These are phyloP conservation scores for Mycena chlorophos DNA, from an alignment of 768 basidiomycete genomes.

Conservation along the genomic window DNA sequence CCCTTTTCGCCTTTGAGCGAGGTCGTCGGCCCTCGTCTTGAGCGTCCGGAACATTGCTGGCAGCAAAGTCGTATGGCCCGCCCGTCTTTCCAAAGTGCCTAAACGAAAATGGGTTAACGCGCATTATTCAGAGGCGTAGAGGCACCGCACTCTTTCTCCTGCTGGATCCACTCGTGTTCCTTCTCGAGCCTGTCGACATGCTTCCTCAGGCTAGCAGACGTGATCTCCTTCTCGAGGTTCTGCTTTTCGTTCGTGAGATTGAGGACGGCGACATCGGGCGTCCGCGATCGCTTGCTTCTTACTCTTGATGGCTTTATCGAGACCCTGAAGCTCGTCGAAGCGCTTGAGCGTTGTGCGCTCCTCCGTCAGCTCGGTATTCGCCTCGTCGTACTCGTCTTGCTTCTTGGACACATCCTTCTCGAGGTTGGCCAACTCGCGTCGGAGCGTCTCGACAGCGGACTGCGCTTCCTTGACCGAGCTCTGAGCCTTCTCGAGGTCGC, in stretches of 20 bases:
- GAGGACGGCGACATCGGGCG: constrained; percentile 65
- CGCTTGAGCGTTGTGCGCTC: constrained; percentile 86
- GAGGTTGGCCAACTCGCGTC: constrained; percentile 64
- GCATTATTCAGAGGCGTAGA: not conserved
- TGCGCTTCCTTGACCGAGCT: constrained; percentile 42
- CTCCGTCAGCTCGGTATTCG: constrained; percentile 71
- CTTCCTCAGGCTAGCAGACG: constrained; percentile 50
- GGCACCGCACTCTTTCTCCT: constrained; percentile 77
- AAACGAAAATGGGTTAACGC: constrained; percentile 6
- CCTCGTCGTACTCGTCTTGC: constrained; percentile 61
- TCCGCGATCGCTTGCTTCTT: constrained; percentile 71
- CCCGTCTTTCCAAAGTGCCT: constrained; percentile 85
- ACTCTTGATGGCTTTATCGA: constrained; percentile 78
- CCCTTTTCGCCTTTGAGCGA: constrained; percentile 76
- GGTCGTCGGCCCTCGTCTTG: constrained; percentile 65
- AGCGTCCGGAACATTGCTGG: constrained; percentile 60
- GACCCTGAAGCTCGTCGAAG: constrained; percentile 87
- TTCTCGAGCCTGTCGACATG: constrained; percentile 69
- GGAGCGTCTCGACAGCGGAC: constrained; percentile 51
- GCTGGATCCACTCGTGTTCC: constrained; percentile 82
- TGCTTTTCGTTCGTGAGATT: constrained; percentile 72
- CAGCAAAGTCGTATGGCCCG: constrained; percentile 78
- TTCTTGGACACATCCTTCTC: constrained; percentile 45
- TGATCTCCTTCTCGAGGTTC: constrained; percentile 63
- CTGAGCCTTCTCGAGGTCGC: constrained; percentile 62